Evolutionary conservation across 306 rosid genomes (phyloP).

Genomic region (Abrus pulchellus): DNA sequence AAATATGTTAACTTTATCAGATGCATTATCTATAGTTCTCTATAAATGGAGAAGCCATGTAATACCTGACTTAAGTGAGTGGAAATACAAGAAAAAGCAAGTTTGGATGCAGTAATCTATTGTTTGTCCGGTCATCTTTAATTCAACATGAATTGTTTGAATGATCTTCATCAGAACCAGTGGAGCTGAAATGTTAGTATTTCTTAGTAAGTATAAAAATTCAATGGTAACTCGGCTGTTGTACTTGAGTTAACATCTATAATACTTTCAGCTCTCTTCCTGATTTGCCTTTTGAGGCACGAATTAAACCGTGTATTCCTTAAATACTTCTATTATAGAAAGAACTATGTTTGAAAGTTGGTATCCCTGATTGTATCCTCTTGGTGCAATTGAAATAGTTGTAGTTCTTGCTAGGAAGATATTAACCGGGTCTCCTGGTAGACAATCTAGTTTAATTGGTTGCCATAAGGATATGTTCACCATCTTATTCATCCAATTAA

Average conservation of each 20-base stretch:
- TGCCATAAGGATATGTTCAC: no score
- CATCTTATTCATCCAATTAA: no score
- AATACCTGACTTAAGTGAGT: no score
- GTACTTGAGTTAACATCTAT: not conserved
- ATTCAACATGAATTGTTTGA: not conserved
- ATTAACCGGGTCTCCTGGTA: no score
- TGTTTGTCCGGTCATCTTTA: not conserved
- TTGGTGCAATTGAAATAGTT: no score
- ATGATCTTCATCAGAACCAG: not conserved
- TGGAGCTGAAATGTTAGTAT: not conserved
- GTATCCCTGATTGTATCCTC: no score
- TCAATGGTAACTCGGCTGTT: not conserved
- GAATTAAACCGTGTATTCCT: no score
- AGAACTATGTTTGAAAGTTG: no score
- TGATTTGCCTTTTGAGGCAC: not conserved
- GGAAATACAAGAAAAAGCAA: no score
- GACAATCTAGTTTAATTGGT: no score
- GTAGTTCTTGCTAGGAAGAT: no score
- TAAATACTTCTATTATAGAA: no score
- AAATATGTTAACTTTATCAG: not conserved
- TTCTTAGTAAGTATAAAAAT: not conserved
- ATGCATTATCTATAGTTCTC: not conserved
- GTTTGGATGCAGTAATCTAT: not conserved
- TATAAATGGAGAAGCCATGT: not conserved
- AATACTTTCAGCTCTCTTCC: not conserved